These are phyloP conservation scores for Vinca minor DNA, from an alignment of 257 asterid genomes.

Conservation along the genomic window DNA sequence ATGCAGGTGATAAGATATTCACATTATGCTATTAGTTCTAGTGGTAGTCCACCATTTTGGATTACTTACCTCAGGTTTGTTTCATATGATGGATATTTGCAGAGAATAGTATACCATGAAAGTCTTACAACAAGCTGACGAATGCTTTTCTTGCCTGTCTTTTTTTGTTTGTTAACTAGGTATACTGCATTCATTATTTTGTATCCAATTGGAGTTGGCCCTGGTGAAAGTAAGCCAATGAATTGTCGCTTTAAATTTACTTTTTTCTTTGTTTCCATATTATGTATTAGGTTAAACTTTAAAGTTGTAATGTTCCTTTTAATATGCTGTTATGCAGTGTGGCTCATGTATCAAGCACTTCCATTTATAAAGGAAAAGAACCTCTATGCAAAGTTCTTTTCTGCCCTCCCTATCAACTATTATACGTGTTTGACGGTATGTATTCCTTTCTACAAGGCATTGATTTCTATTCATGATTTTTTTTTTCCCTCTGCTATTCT, in stretches of 20 bases:
- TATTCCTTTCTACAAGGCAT: no score
- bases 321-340: conserved; percentile 42
- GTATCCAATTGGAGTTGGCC: conserved; percentile 77
- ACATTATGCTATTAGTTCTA: conserved; percentile 61
- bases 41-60: conserved; percentile 56
- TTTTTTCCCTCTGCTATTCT: neutral
- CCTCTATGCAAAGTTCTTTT: conserved; percentile 44
- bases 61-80: conserved; percentile 61
- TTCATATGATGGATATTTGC: neutral
- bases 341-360: conserved; percentile 91
- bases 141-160: neutral
- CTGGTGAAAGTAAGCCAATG: conserved; percentile 82
- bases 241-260: neutral
- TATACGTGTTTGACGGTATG: conserved; percentile 50
- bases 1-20: conserved; percentile 72
- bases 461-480: neutral
- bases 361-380: conserved; percentile 57
- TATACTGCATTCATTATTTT: conserved; percentile 76
- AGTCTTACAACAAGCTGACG: conserved; percentile 4
- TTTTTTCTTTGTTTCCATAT: neutral
- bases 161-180: conserved; percentile 43
- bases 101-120: neutral
- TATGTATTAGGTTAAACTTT: no score
- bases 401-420: conserved; percentile 57
- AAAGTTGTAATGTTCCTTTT: neutral